Evolutionary conservation across 148 eudicot genomes (phyloP), one percentile per base, ranked within the genome.

Genomic region (Vaccinium darrowii): DNA sequence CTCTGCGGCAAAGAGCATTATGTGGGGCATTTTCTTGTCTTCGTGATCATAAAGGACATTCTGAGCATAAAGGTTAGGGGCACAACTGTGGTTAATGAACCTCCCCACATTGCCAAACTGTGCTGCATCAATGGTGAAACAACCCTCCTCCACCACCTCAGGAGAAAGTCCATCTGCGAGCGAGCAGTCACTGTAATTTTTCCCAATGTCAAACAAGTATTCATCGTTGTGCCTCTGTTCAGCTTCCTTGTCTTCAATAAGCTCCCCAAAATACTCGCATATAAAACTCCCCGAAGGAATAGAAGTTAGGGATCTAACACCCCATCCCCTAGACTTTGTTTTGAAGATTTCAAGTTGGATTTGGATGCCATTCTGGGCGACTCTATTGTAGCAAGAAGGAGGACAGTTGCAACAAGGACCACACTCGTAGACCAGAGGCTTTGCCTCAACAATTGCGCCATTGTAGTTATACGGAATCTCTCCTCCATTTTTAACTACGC

Each of bases 1-100:
- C 85, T 94, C 98, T 14, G 92, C 92, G 60, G 99, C 97, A 87
- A 94, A 96, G 2, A 96, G 76, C 99, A 94, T 94, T 80, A 96
- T 90, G 84, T 96, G 99, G 12, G 99, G 99, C 91, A 96, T 92
- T 74, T 90, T 92, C 83, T 81, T 90, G 79, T 94, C 95, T 12
- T 94, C 96, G 10, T 94, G 93, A 92, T 96, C 97, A 85, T 92
- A 93, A 14, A 95, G 91, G 9, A 96, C 98, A 87, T 93, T 92
- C 80, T 94, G 99, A 1, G 99, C 98, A 82, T 93, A 93, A 62
- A 96, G 94, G 80, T 96, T 96, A 10, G 99, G 99, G 30, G 95
- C 88, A 80, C 99, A 96, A 83, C 99, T 96, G 82, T 96, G 99
- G 74, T 96, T 96, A 52, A 96, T 91, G 76, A 96, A 96, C 89